Evolutionary conservation across 306 rosid genomes (phyloP).

Genomic region (Inga laurina): DNA sequence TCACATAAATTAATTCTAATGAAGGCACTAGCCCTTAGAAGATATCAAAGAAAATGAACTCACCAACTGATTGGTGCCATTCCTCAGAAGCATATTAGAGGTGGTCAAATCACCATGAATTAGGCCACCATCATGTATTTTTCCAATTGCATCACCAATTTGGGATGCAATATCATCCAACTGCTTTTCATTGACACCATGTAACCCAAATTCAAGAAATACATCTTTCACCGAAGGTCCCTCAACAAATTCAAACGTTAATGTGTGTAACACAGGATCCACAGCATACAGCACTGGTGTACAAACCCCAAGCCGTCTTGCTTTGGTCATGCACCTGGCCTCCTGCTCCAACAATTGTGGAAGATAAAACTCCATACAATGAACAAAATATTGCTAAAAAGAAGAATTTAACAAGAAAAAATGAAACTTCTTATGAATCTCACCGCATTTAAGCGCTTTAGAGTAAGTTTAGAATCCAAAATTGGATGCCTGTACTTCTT

Average conservation of each 20-base stretch:
- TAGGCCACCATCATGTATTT: conserved; percentile 85
- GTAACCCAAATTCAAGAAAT: conserved; percentile 65
- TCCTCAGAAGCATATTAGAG: conserved; percentile 77
- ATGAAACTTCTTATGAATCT: conserved; percentile 18
- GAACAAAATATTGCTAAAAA: neutral
- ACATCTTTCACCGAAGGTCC: conserved; percentile 81
- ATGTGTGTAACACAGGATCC: conserved; percentile 64
- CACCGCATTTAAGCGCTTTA: conserved; percentile 79
- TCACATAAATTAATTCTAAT: neutral
- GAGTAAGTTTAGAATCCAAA: conserved; percentile 84
- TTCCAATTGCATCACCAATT: conserved; percentile 79
- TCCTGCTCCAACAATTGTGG: conserved; percentile 53
- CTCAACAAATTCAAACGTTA: conserved; percentile 74
- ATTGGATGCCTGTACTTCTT: conserved; percentile 91
- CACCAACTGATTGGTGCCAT: conserved; percentile 64
- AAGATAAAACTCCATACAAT: conserved; percentile 24
- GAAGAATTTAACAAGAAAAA: neutral
- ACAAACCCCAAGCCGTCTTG: conserved; percentile 76
- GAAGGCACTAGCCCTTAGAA: conserved; percentile 7
- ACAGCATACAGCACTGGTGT: conserved; percentile 73
- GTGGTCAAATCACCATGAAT: conserved; percentile 89
- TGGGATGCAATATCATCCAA: conserved; percentile 63
- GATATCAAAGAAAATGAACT: conserved; percentile 31
- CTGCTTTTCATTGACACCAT: conserved; percentile 42
- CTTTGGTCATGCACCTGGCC: conserved; percentile 94